Base-by-base conservation (phyloP, 1,284 basidiomycete species). In the Rhodotorula sp. region DNA sequence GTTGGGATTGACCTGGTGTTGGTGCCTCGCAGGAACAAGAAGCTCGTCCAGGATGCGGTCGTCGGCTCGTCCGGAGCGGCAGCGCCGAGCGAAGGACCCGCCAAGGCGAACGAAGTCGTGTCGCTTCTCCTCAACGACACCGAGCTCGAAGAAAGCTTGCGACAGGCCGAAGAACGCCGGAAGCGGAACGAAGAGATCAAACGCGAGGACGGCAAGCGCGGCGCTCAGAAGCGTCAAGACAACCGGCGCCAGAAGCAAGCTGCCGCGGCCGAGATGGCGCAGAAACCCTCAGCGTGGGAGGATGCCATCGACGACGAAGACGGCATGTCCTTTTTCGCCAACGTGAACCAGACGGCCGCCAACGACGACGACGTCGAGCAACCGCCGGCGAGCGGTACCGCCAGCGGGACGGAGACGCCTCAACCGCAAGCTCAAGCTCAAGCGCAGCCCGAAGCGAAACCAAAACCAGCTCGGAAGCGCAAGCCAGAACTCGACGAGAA, bases 51-150 rank as follows among this genome's bases (percentile, higher is more conserved):
- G 87, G 96, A 99, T 79, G 96, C 99, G 74, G 96, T 99, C 71
- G 96, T 99, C 22, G 96, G 96, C 69, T 97, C 80, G 88, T 90
- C 29, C 89, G 65, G 70, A 1, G 73, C 71, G 6, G 66, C 80
- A 62, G 75, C 75, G 49, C 79, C 80, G 69, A 78, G 78, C 26
- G 69, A 71, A 62, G 81, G 80, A 73, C 91, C 92, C 68, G 89
- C 93, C 56, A 96, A 94, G 81, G 92, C 94, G 42, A 95, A 93
- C 82, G 96, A 99, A 81, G 97, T 99, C 70, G 95, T 97, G 14
- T 93, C 94, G 72, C 82, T 99, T 67, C 84, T 99, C 68, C 87
- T 99, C 78, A 95, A 95, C 80, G 95, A 99, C 79, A 94, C 98
- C 78, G 92, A 83, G 64, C 62, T 78, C 20, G 70, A 74, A 56